Percentiles rank a stretch among this genome's conserved stretches.
Conservation (phyloP, 768 basidiomycete species). For the Porpolomopsis calyptriformis region DNA sequence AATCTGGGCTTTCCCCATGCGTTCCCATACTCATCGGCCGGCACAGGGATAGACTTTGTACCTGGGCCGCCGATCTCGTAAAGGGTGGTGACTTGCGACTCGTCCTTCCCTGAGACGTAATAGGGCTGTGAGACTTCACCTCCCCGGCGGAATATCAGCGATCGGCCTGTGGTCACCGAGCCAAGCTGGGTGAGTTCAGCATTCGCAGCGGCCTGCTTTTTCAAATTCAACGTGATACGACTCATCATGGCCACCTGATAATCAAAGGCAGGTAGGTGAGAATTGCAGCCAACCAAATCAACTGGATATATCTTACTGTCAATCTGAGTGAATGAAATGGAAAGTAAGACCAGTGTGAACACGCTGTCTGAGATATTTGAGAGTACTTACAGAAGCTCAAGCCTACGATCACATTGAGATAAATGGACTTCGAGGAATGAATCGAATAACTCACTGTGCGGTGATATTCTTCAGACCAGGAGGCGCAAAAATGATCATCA, state of each 20-base stretch:
- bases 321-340: slow-evolving; percentile 7
- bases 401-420: slow-evolving; percentile 14
- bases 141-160: background rate
- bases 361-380: too few species aligned
- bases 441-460: slow-evolving; percentile 33
- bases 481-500: slow-evolving; percentile 37
- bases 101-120: too few species aligned
- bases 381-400: slow-evolving; percentile 33
- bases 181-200: background rate
- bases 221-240: slow-evolving; percentile 50
- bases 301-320: slow-evolving; percentile 20
- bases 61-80: background rate
- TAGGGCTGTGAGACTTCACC: too few species aligned
- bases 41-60: background rate
- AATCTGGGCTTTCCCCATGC: background rate
- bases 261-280: background rate
- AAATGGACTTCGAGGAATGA: background rate
- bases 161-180: background rate
- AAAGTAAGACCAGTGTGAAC: too few species aligned
- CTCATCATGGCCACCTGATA: slow-evolving; percentile 55
- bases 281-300: slow-evolving; percentile 4
- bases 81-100: background rate
- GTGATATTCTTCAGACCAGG: slow-evolving; percentile 36
- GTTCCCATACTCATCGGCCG: background rate
- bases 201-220: slow-evolving; percentile 20